Percentiles rank a stretch among this genome's conserved stretches.
Evolutionary conservation across 164 flowering plant genomes (phyloP).

Genomic region (Sedum album): DNA sequence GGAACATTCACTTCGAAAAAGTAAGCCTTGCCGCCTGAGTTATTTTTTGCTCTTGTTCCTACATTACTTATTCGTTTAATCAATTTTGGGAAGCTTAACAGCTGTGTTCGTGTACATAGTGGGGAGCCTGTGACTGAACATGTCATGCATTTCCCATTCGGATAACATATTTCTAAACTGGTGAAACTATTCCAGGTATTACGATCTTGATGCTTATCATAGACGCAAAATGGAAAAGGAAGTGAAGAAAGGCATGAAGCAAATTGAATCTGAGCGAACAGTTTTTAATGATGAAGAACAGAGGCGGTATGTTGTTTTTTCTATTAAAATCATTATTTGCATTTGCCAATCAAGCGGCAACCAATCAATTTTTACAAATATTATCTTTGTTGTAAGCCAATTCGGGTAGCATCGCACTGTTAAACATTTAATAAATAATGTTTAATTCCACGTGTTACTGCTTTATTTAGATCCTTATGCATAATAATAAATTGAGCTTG

Average conservation of each 20-base stretch:
- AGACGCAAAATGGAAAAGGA: slow-evolving; percentile 58
- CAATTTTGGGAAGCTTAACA: background rate
- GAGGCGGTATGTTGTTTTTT: slow-evolving; percentile 49
- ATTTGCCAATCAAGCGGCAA: background rate
- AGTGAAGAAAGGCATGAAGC: slow-evolving; percentile 52
- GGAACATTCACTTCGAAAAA: slow-evolving; percentile 97
- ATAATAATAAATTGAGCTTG: no score
- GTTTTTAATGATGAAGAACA: slow-evolving; percentile 93
- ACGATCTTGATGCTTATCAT: slow-evolving; percentile 76
- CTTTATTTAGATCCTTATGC: no score
- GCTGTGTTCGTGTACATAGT: background rate
- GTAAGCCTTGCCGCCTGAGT: slow-evolving; percentile 31
- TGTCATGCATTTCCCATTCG: background rate
- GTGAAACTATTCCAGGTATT: slow-evolving; percentile 46
- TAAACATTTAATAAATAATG: no score
- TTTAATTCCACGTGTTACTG: no score
- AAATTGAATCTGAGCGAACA: slow-evolving; percentile 45
- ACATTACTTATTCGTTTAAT: background rate
- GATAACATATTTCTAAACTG: background rate
- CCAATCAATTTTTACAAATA: background rate
- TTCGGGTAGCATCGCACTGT: no score
- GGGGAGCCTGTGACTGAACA: background rate
- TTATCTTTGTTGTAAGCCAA: background rate
- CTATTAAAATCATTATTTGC: background rate
- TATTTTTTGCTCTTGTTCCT: background rate